A percentile compares a stretch with the other conserved stretches of the same genome.
These are phyloP conservation scores for Pestalotiopsis sp. DNA, from an alignment of 2,329 filamentous ascomycete genomes.

Conservation along the genomic window DNA sequence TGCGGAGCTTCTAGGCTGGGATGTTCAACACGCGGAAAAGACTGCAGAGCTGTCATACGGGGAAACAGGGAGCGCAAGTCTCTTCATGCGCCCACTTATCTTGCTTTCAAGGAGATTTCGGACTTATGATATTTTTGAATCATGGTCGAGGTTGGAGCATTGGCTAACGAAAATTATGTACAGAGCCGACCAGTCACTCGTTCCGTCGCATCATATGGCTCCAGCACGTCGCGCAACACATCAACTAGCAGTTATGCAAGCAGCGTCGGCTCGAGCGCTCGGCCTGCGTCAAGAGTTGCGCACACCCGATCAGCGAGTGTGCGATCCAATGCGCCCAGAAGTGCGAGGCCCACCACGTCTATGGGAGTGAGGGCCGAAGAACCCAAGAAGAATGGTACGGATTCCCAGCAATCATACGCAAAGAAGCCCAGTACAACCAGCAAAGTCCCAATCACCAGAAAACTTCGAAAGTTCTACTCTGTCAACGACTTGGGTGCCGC, in stretches of 20 bases:
- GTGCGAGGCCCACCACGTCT: constrained; percentile 31
- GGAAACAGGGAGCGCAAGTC: neutral
- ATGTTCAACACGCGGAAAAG: neutral
- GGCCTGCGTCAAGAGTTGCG: constrained; percentile 33
- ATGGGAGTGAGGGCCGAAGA: constrained; percentile 30
- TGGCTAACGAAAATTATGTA: constrained; percentile 6
- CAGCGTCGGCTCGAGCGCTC: constrained; percentile 36
- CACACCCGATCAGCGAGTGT: constrained; percentile 24
- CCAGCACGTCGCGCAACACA: constrained; percentile 22
- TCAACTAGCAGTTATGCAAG: constrained; percentile 38
- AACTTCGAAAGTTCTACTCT: constrained; percentile 28
- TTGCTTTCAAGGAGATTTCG: neutral
- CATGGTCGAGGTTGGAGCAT: neutral
- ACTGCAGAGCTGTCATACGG: neutral
- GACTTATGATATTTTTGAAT: too few species aligned
- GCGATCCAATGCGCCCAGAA: constrained; percentile 26
- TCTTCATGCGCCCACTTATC: neutral
- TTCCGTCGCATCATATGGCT: constrained; percentile 8
- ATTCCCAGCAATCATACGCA: constrained; percentile 20
- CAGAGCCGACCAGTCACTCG: constrained; percentile 19
- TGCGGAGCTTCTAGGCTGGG: neutral
- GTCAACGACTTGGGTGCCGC: constrained; percentile 22
- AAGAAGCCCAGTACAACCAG: constrained; percentile 17
- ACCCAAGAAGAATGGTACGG: constrained; percentile 41
- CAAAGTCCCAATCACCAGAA: constrained; percentile 20